Evolutionary conservation across 257 asterid genomes (phyloP).

Genomic region (Lantana camara): DNA sequence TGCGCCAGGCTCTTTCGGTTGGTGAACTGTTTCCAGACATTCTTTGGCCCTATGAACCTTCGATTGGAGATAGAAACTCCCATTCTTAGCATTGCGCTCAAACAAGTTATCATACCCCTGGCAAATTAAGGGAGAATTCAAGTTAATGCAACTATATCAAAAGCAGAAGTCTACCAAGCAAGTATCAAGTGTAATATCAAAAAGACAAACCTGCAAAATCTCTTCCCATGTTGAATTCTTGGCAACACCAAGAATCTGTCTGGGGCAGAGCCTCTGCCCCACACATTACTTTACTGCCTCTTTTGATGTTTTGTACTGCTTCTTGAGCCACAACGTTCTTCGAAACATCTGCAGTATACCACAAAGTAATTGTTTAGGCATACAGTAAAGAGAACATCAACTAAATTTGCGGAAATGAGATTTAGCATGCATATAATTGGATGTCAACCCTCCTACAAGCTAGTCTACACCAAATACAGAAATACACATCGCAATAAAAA

Average conservation of each 20-base stretch:
- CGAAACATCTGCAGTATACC: constrained; percentile 57
- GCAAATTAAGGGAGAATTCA: background rate
- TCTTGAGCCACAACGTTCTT: constrained; percentile 79
- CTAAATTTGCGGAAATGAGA: background rate
- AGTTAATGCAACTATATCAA: background rate
- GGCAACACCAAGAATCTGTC: constrained; percentile 73
- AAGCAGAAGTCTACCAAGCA: background rate
- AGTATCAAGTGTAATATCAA: background rate
- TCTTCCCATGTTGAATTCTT: constrained; percentile 80
- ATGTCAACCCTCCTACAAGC: background rate
- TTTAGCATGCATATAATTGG: constrained; percentile 4
- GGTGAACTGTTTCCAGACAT: constrained; percentile 54
- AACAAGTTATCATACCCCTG: constrained; percentile 68
- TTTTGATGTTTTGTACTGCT: constrained; percentile 57
- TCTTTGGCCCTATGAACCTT: constrained; percentile 79
- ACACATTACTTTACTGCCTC: constrained; percentile 62
- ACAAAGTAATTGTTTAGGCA: background rate
- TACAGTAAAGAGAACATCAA: constrained; percentile 7
- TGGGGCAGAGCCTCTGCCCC: constrained; percentile 80
- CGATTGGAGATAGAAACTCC: constrained; percentile 67
- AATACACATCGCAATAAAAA: constrained; percentile 7
- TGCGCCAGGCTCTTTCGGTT: constrained; percentile 34
- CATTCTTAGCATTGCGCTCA: constrained; percentile 63
- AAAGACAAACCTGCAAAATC: constrained; percentile 50
- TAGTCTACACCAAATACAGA: background rate